Conservation (phyloP, 306 rosid genomes). For the Hylodesmum podocarpum region DNA sequence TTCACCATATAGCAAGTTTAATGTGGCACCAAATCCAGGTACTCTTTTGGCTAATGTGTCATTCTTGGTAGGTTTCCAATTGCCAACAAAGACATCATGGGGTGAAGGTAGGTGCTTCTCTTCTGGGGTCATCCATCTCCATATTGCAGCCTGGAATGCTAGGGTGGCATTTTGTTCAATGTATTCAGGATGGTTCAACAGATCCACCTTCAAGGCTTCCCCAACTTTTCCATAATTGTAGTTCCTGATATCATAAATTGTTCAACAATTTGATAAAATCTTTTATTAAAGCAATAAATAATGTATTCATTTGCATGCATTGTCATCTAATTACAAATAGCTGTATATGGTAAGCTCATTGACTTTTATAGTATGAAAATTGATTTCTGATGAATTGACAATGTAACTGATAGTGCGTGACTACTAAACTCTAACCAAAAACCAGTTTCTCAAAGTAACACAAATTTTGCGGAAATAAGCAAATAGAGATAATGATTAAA, state of each 20-base stretch:
- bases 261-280: neutral
- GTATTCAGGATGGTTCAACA: constrained; percentile 90
- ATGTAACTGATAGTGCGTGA: no score
- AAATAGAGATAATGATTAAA: neutral
- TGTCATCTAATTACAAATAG: no score
- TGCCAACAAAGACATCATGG: constrained; percentile 77
- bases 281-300: no score
- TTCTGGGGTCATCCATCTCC: constrained; percentile 88
- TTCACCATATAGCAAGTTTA: constrained; percentile 79
- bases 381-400: no score
- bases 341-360: no score
- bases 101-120: constrained; percentile 84
- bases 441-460: neutral
- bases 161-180: constrained; percentile 91
- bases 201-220: constrained; percentile 69
- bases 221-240: constrained; percentile 83
- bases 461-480: neutral
- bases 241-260: constrained; percentile 55
- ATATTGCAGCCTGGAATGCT: constrained; percentile 80
- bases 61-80: constrained; percentile 94
- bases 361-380: no score
- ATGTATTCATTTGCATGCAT: no score
- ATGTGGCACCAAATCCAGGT: constrained; percentile 92
- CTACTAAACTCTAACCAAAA: no score
- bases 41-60: constrained; percentile 76